Percentiles rank a stretch among this genome's conserved stretches.
phyloP scores from a whole-genome alignment of 495 filamentous ascomycete genomes.

The Penicillium canariense region DNA sequence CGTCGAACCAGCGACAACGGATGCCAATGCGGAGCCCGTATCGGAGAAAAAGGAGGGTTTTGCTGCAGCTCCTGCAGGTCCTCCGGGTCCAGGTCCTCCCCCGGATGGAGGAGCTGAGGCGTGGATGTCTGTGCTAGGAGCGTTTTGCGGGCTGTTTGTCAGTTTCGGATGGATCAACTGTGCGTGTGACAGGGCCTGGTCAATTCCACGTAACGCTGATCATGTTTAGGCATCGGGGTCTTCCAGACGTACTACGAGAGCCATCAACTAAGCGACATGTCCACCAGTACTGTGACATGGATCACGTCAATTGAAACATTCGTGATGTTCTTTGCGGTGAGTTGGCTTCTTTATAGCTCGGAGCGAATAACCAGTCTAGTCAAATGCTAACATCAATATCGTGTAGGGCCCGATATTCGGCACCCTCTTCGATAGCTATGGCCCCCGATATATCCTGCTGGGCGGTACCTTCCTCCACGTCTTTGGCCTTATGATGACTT shows the following conservation, averaged over 20 bases:
- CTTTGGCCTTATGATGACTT: constrained; percentile 66
- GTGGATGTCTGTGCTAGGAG: constrained; percentile 66
- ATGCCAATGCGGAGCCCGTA: not conserved
- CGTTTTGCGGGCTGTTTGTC: constrained; percentile 61
- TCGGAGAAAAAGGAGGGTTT: constrained; percentile 20
- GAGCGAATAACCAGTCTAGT: not conserved
- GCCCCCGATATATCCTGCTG: constrained; percentile 63
- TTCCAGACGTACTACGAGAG: constrained; percentile 58
- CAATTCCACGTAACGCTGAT: not conserved
- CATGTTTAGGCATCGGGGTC: constrained; percentile 53
- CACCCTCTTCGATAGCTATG: constrained; percentile 70
- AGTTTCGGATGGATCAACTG: constrained; percentile 65
- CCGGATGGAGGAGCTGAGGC: constrained; percentile 66
- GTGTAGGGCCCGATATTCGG: constrained; percentile 48
- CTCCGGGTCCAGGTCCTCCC: constrained; percentile 36
- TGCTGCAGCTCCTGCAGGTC: constrained; percentile 29
- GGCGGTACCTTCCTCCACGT: constrained; percentile 61
- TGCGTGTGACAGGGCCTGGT: constrained; percentile 10
- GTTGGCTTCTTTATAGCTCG: not conserved
- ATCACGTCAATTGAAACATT: constrained; percentile 52
- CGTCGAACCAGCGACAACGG: constrained; percentile 11
- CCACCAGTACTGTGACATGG: constrained; percentile 49
- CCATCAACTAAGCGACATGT: constrained; percentile 39
- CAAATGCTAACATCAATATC: not conserved
- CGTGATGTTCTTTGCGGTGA: constrained; percentile 41